A percentile compares a stretch with the other conserved stretches of the same genome.
These are phyloP conservation scores for Tricholoma saponaceum DNA, from an alignment of 768 basidiomycete species.

Conservation along the genomic window DNA sequence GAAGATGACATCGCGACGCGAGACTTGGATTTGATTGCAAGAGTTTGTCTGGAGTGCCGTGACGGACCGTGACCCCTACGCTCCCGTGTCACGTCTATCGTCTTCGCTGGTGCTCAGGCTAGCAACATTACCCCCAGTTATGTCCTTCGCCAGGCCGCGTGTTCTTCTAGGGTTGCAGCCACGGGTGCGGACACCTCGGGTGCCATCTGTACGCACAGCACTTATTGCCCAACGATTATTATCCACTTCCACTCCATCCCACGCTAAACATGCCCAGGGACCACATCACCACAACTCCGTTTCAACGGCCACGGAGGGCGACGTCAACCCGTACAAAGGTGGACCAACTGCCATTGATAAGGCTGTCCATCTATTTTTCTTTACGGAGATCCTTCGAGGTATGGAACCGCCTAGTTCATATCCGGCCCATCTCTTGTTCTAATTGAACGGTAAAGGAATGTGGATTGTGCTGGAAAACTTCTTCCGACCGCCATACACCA, in stretches of 20 bases:
- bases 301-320: slow-evolving; percentile 43
- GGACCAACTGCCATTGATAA: slow-evolving; percentile 94
- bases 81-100: slow-evolving; percentile 27
- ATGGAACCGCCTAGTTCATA: slow-evolving; percentile 29
- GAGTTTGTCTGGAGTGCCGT: slow-evolving; percentile 24
- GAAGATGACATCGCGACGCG: slow-evolving; percentile 41
- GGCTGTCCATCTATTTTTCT: slow-evolving; percentile 95
- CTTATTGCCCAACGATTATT: slow-evolving; percentile 48
- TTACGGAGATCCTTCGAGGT: slow-evolving; percentile 98
- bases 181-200: slow-evolving; percentile 31
- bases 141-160: slow-evolving; percentile 56
- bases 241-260: slow-evolving; percentile 37
- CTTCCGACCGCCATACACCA: slow-evolving; percentile 95
- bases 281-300: slow-evolving; percentile 26
- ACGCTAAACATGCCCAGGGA: slow-evolving; percentile 31
- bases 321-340: slow-evolving; percentile 64
- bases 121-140: slow-evolving; percentile 38
- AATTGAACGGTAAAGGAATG: slow-evolving; percentile 63
- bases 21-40: no score
- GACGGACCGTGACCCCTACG: slow-evolving; percentile 31
- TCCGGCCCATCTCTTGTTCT: slow-evolving; percentile 1
- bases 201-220: slow-evolving; percentile 27
- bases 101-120: slow-evolving; percentile 38
- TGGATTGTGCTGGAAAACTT: slow-evolving; percentile 94
- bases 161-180: slow-evolving; percentile 50